Evolutionary conservation across 2,329 filamentous ascomycete species (phyloP).

Genomic region (Penicillium crustosum): DNA sequence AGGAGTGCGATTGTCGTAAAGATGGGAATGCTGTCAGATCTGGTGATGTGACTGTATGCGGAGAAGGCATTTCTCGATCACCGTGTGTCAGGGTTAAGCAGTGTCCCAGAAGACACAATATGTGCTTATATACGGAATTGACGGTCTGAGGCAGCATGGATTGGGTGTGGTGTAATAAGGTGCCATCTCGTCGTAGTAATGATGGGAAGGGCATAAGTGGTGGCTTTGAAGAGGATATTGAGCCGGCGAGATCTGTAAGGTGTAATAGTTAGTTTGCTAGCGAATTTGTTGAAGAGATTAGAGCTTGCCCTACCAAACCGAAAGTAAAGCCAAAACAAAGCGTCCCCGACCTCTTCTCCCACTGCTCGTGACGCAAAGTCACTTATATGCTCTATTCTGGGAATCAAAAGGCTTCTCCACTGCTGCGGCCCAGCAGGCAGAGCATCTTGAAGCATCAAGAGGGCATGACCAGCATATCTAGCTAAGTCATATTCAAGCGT

Average conservation of each 20-base stretch:
- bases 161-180: slow-evolving; percentile 9
- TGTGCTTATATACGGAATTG: slow-evolving; percentile 20
- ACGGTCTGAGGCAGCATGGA: slow-evolving; percentile 4
- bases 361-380: slow-evolving; percentile 4
- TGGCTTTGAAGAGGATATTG: slow-evolving; percentile 16
- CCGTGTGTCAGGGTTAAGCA: slow-evolving; percentile 20
- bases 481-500: slow-evolving; percentile 12
- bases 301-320: slow-evolving; percentile 15
- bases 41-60: slow-evolving; percentile 9
- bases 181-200: slow-evolving; percentile 21
- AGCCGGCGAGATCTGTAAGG: slow-evolving; percentile 23
- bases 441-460: slow-evolving; percentile 23
- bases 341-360: slow-evolving; percentile 18
- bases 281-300: fast-evolving
- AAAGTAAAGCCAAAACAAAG: slow-evolving; percentile 23
- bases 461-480: slow-evolving; percentile 13
- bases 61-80: slow-evolving; percentile 9
- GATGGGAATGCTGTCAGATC: slow-evolving; percentile 17
- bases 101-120: slow-evolving; percentile 22
- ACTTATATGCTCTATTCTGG: slow-evolving; percentile 3
- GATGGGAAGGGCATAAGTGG: slow-evolving; percentile 21
- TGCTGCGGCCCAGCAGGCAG: slow-evolving; percentile 14
- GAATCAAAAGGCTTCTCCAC: slow-evolving; percentile 17
- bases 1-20: slow-evolving; percentile 20
- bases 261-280: neutral